Evolutionary conservation across 192 early-diverging fungal genomes (phyloP).

Genomic region (Backusella parvicylindrica): DNA sequence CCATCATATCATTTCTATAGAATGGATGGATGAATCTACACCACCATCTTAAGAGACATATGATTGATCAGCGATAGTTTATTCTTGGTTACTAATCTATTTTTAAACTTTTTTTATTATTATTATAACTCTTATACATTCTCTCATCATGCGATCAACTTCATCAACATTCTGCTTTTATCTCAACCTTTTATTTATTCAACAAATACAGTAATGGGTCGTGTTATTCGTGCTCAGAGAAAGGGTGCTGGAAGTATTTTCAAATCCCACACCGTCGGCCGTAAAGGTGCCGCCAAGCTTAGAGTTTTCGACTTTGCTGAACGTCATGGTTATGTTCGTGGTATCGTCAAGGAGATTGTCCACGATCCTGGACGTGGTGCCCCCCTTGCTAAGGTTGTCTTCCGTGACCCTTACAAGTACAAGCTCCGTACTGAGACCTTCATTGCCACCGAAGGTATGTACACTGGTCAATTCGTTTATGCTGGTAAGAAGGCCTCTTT

Average conservation of each 20-base stretch:
- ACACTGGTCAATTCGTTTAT: slow-evolving; percentile 99
- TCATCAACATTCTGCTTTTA: not conserved
- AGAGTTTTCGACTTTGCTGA: slow-evolving; percentile 94
- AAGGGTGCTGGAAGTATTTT: slow-evolving; percentile 96
- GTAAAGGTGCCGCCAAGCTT: slow-evolving; percentile 95
- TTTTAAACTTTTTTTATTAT: not conserved
- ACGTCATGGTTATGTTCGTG: slow-evolving; percentile 96
- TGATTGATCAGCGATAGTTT: not conserved
- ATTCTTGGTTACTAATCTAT: not conserved
- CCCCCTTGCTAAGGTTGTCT: slow-evolving; percentile 81
- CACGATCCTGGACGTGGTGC: slow-evolving; percentile 98
- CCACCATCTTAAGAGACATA: not conserved
- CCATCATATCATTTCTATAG: not conserved
- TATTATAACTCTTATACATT: not conserved
- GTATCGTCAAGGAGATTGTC: slow-evolving; percentile 98
- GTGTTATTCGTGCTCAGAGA: slow-evolving; percentile 98
- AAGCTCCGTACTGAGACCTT: slow-evolving; percentile 87
- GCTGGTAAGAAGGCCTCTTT: slow-evolving; percentile 95
- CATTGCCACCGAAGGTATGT: slow-evolving; percentile 98
- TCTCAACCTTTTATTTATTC: not conserved
- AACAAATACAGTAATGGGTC: slow-evolving; percentile 69
- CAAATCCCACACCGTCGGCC: slow-evolving; percentile 90
- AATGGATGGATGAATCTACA: not conserved
- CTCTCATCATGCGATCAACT: not conserved
- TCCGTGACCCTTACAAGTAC: slow-evolving; percentile 46